Base-by-base conservation (phyloP, 2,329 filamentous ascomycete genomes). In the Neopestalotiopsis rosae region DNA sequence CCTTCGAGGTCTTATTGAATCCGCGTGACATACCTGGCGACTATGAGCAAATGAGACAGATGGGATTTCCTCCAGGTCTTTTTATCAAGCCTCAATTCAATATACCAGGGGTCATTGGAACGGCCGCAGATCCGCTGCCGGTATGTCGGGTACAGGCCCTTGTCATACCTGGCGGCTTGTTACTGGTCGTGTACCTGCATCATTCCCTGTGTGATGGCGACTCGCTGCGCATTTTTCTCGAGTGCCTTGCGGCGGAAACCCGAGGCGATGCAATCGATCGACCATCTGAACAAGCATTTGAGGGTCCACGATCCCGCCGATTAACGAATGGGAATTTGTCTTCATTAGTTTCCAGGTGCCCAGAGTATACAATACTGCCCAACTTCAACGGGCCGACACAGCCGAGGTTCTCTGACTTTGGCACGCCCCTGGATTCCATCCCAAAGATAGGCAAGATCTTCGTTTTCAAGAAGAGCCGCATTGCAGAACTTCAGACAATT, bases 151-250 rank as follows among this genome's bases (percentile, higher is more conserved):
- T 85, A 5, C 78, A 80, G 14, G 79, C 77, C n/a, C 77, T 78
- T 56, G 78, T 83, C 65, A 77, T 81, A 7, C 71, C 76, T 3
- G 83, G 81, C 2, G 83, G 83, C 1, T 66, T 85, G 10, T 68
- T 84, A 6, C 76, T 85, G 28, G 79, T 75, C 5, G 70, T 82
- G n/a, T 82, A 78, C 68, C 74, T 84, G 61, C 81, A 84, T 69
- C 83, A 85, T 68, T 75, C 81, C 6, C 73, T 84, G 30, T 80
- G 79, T 17, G 83, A 85, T 65, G 83, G 82, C 12, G 77, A 79
- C 38, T 81, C 80, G 24, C 74, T 84, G 24, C 71, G 73, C 24
- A 75, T 79, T 5, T 83, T 85, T 64, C 71, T 85, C 4, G 76
- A 81, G 40, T 76, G 76, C 13, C 79, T 85, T 59, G 78, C 81